Base-by-base conservation (phyloP, 805 yeast genomes). In the Naumovozyma baii region DNA sequence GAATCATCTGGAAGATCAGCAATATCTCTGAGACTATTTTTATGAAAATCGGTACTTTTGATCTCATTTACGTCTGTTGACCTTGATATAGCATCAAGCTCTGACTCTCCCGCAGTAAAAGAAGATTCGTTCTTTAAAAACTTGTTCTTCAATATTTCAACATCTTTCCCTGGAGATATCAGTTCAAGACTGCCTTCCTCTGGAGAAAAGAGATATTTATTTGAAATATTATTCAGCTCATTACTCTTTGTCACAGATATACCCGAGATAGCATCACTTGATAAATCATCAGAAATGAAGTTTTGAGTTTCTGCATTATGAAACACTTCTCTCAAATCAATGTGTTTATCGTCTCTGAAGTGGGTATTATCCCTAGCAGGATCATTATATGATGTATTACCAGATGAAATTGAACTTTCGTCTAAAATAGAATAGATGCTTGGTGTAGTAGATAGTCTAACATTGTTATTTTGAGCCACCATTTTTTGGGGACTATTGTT, bases 1-100 rank as follows among this genome's bases (percentile, higher is more conserved):
- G 78, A 69, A 35, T 81, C 87, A 57, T 90, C 96, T 0, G 96
- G 90, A 37, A 88, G 76, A 4, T 83, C 82, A 1, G 94, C 94
- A 36, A 87, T 69, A 51, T 80, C 85, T 29, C 48, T 43, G 17
- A 53, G 14, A 28, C 42, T 37, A n/a, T 43, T 22, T 16, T 39
- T 41, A 15, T 31, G 30, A 5, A 29, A n/a, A 35, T 35, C 43
- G 8, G 17, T 18, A 10, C 5, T 30, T 16, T 18, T 10, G 17
- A 13, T 30, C 14, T 22, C 22, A 17, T 26, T 14, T 9, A 4
- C 31, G 12, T 34, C 33, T 9, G 35, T 32, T 20, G 33, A 29
- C 19, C 32, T 26, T 10, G 37, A 33, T 3, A 13, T 18, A 8
- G 41, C 33, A 4, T 34, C 38, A 14, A 29, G 13, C 4, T n/a